These are phyloP conservation scores for Erodium texanum DNA, from an alignment of 441 rosid species.

Conservation along the genomic window DNA sequence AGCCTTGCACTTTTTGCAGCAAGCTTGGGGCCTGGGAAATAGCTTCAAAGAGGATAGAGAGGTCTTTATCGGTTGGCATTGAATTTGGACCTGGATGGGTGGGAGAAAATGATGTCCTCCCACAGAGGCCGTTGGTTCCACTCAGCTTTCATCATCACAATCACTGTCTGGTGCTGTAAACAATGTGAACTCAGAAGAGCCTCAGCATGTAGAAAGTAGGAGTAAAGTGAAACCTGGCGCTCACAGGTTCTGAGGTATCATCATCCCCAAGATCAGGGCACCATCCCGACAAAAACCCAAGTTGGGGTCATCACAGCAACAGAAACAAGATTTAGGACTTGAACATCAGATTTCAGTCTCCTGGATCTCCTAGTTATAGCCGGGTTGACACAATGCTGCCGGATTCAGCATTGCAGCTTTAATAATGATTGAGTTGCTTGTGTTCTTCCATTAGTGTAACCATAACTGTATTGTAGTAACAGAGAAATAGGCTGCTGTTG, in stretches of 20 bases:
- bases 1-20: constrained; percentile 94
- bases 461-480: neutral
- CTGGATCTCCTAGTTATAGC: constrained; percentile 53
- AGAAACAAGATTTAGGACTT: constrained; percentile 45
- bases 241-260: too few relatives aligned
- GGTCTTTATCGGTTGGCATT: constrained; percentile 63
- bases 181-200: neutral
- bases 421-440: constrained; percentile 9
- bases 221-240: too few relatives aligned
- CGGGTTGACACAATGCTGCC: constrained; percentile 68
- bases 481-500: neutral
- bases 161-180: neutral
- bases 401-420: constrained; percentile 81
- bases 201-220: too few relatives aligned
- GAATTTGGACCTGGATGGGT: constrained; percentile 99
- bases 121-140: constrained; percentile 16
- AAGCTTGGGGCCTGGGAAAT: constrained; percentile 81
- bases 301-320: constrained; percentile 13
- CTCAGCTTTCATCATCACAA: neutral
- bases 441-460: neutral
- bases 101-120: constrained; percentile 85
- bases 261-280: too few relatives aligned
- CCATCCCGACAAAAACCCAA: constrained; percentile 16
- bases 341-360: constrained; percentile 80
- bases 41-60: constrained; percentile 73